Conservation (phyloP, 1,139 yeast species). For the Debaryomyces udenii region DNA sequence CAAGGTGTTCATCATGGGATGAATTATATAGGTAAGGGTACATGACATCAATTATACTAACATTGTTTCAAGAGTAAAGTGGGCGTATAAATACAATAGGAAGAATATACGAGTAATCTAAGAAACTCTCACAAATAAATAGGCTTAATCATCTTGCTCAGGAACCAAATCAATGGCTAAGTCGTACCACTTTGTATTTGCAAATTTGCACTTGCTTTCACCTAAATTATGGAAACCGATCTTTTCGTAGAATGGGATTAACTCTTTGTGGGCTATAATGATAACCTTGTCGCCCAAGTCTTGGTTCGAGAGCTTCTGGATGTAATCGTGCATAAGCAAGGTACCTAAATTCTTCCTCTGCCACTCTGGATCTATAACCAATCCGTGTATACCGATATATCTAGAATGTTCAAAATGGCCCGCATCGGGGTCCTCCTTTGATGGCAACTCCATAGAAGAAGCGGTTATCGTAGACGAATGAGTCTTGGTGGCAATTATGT, state of each 20-base stretch:
- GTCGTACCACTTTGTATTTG: slow-evolving; percentile 67
- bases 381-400: slow-evolving; percentile 78
- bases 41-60: no score
- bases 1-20: no score
- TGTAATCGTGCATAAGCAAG: slow-evolving; percentile 80
- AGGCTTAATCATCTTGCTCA: slow-evolving; percentile 46
- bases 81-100: no score
- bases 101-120: not conserved
- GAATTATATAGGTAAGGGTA: no score
- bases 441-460: slow-evolving; percentile 67
- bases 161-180: slow-evolving; percentile 64
- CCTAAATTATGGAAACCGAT: slow-evolving; percentile 77
- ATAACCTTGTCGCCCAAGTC: slow-evolving; percentile 80
- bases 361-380: slow-evolving; percentile 77
- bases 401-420: slow-evolving; percentile 81
- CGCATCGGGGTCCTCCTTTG: slow-evolving; percentile 34
- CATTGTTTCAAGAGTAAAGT: not conserved
- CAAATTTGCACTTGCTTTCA: slow-evolving; percentile 59
- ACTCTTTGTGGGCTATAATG: slow-evolving; percentile 68
- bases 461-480: slow-evolving; percentile 55
- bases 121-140: not conserved
- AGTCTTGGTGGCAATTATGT: slow-evolving; percentile 81
- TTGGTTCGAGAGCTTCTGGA: slow-evolving; percentile 86
- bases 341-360: slow-evolving; percentile 84
- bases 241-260: slow-evolving; percentile 76